A percentile compares a stretch with the other conserved stretches of the same genome.
phyloP scores from a whole-genome alignment of 495 filamentous ascomycete species.

The Hypoxylon trugodes region DNA sequence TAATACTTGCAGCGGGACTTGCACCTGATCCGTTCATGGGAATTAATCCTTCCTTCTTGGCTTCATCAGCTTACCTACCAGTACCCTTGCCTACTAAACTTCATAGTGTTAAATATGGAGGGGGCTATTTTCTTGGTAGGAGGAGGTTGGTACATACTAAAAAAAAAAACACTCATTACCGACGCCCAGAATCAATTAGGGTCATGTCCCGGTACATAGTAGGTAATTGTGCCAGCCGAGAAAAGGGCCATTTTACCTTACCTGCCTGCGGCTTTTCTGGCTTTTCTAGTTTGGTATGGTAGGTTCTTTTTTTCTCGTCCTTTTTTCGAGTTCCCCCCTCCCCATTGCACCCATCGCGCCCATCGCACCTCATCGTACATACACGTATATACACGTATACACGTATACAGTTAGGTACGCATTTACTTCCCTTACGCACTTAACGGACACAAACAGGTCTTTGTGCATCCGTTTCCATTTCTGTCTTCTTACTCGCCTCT shows the following conservation, averaged over 20 bases:
- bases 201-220: no score
- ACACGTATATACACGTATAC: conserved; percentile 23
- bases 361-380: conserved; percentile 5
- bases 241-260: conserved; percentile 20
- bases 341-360: not conserved
- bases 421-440: conserved; percentile 18
- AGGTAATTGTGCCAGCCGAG: conserved; percentile 26
- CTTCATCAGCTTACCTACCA: no score
- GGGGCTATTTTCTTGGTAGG: no score
- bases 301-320: not conserved
- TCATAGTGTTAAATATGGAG: no score
- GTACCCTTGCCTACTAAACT: no score
- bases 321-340: not conserved
- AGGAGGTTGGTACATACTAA: not conserved
- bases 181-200: not conserved
- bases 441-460: conserved; percentile 17
- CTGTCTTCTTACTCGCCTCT: conserved; percentile 6
- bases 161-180: conserved; percentile 3
- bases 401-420: not conserved
- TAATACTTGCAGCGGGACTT: not conserved
- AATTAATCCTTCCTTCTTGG: no score
- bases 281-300: not conserved
- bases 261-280: conserved; percentile 35
- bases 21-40: no score
- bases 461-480: conserved; percentile 25